Evolutionary conservation across 208 protist species (phyloP).

Genomic region (Borovskyia barvae): DNA sequence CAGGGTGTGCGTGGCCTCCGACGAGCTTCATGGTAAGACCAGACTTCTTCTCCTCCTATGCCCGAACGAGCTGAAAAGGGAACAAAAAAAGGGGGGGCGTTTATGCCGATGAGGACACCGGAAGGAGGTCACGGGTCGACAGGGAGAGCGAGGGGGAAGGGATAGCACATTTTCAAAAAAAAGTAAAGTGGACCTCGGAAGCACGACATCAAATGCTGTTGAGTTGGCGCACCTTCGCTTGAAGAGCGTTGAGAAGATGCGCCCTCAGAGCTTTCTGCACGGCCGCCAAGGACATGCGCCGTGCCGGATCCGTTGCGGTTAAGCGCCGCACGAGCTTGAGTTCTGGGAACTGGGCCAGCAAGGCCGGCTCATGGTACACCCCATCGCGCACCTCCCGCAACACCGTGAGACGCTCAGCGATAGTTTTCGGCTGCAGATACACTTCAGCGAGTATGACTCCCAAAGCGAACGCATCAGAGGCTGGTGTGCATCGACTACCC

Average conservation of each 20-base stretch:
- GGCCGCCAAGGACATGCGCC: constrained; percentile 16
- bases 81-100: no score
- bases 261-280: constrained; percentile 9
- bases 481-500: constrained; percentile 49
- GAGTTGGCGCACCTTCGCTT: constrained; percentile 5
- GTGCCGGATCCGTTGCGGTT: constrained; percentile 18
- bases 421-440: constrained; percentile 78
- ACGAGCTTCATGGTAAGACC: no score
- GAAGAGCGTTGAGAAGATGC: constrained; percentile 16
- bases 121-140: no score
- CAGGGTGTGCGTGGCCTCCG: no score
- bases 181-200: not conserved
- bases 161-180: not conserved
- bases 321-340: constrained; percentile 47
- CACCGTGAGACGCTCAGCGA: constrained; percentile 62
- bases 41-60: no score
- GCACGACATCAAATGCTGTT: no score
- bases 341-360: constrained; percentile 61
- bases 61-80: no score
- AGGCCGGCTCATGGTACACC: constrained; percentile 19
- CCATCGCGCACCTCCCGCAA: constrained; percentile 61
- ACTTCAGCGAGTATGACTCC: constrained; percentile 82
- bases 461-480: constrained; percentile 67
- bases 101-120: no score
- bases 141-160: no score